Evolutionary conservation across 2,329 filamentous ascomycete species (phyloP).

Genomic region (Venturia carpophila): DNA sequence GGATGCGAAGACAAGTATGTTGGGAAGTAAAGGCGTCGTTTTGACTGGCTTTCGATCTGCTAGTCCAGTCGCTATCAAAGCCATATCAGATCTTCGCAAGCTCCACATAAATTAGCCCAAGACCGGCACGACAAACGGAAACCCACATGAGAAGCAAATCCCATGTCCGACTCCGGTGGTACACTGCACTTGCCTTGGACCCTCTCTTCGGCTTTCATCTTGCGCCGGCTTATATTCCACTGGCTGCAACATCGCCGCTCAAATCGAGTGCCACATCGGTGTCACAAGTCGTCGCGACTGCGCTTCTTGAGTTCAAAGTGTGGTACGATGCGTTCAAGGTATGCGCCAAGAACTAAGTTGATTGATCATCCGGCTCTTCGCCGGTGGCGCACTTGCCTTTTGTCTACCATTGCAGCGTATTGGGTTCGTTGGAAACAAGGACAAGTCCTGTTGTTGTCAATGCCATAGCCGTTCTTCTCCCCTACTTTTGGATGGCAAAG

Average conservation of each 20-base stretch:
- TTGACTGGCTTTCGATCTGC: not conserved
- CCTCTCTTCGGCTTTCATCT: constrained; percentile 49
- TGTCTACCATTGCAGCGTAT: constrained; percentile 44
- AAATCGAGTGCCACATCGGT: no score
- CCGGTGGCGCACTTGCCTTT: constrained; percentile 45
- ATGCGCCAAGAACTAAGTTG: constrained; percentile 23
- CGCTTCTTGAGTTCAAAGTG: constrained; percentile 39
- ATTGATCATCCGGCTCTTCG: constrained; percentile 40
- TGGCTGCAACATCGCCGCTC: not conserved
- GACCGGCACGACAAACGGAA: constrained; percentile 20
- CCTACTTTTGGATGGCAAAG: constrained; percentile 36
- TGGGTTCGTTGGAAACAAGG: constrained; percentile 20
- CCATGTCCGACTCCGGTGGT: constrained; percentile 36
- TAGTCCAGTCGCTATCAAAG: not conserved
- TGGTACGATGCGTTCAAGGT: constrained; percentile 40
- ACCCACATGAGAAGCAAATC: constrained; percentile 29
- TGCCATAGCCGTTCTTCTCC: constrained; percentile 35
- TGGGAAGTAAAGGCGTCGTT: not conserved
- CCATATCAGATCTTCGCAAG: constrained; percentile 10
- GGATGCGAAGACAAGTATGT: not conserved
- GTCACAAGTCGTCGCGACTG: constrained; percentile 26
- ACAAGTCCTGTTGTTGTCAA: constrained; percentile 36
- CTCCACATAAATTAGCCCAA: not conserved
- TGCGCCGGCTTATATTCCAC: not conserved
- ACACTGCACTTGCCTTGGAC: constrained; percentile 42